Conservation (phyloP, 805 yeast species). For the Zygotorulaspora florentina region DNA sequence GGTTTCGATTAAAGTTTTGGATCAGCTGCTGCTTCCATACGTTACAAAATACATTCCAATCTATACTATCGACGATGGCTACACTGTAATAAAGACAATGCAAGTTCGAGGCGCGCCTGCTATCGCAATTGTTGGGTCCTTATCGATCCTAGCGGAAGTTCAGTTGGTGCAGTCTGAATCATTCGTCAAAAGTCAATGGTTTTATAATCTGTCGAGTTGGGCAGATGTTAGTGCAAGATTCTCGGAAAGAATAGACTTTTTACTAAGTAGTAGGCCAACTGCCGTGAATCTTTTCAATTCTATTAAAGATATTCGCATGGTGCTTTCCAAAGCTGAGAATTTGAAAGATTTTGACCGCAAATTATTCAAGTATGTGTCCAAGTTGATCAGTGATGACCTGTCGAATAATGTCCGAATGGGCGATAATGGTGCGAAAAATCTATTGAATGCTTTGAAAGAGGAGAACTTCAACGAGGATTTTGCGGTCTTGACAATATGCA, state of each 20-base stretch:
- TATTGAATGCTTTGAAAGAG: conserved; percentile 41
- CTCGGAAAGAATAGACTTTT: conserved; percentile 50
- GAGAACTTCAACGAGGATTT: conserved; percentile 60
- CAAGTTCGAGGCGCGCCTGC: conserved; percentile 99
- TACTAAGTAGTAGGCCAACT: conserved; percentile 83
- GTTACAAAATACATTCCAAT: conserved; percentile 64
- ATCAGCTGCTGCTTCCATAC: conserved; percentile 82
- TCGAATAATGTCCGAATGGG: conserved; percentile 78
- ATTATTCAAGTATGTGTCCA: conserved; percentile 45
- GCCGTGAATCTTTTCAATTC: conserved; percentile 91
- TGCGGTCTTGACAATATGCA: conserved; percentile 86
- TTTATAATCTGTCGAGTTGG: conserved; percentile 35
- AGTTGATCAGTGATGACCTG: conserved; percentile 70
- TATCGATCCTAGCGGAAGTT: conserved; percentile 75
- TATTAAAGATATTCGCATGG: conserved; percentile 34
- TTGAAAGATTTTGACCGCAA: conserved; percentile 22
- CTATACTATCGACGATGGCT: conserved; percentile 67
- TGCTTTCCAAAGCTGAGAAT: conserved; percentile 32
- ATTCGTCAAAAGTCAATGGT: conserved; percentile 24
- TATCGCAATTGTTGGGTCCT: conserved; percentile 89
- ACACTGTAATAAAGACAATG: conserved; percentile 79
- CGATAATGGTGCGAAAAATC: conserved; percentile 70
- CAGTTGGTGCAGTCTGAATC: conserved; percentile 32
- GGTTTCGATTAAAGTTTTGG: conserved; percentile 56
- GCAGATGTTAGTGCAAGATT: conserved; percentile 38